Evolutionary conservation across 2,329 filamentous ascomycete species (phyloP).

Genomic region (Epichloe aotearoae): DNA sequence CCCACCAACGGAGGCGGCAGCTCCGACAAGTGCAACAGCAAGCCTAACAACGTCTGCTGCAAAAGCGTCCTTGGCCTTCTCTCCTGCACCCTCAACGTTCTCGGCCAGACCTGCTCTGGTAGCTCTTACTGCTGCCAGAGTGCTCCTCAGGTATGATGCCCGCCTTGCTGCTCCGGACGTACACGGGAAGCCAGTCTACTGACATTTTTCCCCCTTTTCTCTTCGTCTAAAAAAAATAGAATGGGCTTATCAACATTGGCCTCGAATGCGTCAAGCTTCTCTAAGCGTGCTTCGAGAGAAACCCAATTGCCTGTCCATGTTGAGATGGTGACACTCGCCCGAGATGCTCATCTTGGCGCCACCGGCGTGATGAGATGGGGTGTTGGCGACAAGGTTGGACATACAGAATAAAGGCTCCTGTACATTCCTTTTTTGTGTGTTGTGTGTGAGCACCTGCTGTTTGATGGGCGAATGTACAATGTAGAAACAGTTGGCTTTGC

Average conservation of each 20-base stretch:
- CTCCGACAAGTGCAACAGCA: not conserved
- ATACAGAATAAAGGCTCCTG: too few relatives aligned
- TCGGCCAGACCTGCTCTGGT: not conserved
- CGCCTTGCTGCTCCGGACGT: not conserved
- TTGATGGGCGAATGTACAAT: too few relatives aligned
- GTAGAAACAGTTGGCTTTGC: too few relatives aligned
- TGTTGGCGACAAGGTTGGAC: too few relatives aligned
- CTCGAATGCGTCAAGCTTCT: not conserved
- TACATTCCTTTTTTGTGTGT: too few relatives aligned
- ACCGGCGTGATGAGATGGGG: too few relatives aligned
- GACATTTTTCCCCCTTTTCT: not conserved
- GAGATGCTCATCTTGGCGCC: too few relatives aligned
- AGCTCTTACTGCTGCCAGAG: slow-evolving; percentile 4
- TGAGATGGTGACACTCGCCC: not conserved
- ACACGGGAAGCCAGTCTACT: not conserved
- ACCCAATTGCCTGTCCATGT: too few relatives aligned
- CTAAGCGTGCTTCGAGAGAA: not conserved
- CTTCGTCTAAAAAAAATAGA: not conserved
- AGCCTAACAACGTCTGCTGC: slow-evolving; percentile 2
- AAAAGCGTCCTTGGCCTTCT: not conserved
- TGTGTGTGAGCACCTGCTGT: too few relatives aligned
- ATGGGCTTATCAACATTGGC: slow-evolving; percentile 2
- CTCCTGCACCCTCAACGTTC: not conserved
- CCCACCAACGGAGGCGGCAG: not conserved
- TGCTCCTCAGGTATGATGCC: slow-evolving; percentile 1